Base-by-base conservation (phyloP, 2,329 filamentous ascomycete species). In the Fulvia fulva region DNA sequence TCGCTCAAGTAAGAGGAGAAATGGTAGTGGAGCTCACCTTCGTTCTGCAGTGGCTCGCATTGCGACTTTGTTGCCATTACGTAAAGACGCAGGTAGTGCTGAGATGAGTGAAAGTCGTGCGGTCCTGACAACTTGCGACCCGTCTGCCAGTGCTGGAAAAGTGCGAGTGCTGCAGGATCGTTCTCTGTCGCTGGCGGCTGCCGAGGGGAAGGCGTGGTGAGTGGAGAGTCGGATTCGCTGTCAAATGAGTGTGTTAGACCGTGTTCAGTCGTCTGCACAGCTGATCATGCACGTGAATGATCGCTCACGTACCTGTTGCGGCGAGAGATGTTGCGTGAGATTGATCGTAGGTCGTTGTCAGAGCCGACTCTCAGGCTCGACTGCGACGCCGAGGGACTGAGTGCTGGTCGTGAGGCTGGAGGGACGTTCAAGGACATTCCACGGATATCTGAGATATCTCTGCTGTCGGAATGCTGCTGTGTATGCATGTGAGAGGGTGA, bases 21-120 rank as follows among this genome's bases (percentile, higher is more conserved):
- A 21, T 44, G 43, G 30, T 8, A 21, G 5, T 8, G 16, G 12
- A 26, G 54, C 62, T 53, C 51, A 68, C 68, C 61, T 28, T 68
- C 53, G 54, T 74, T 73, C 62, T 68, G 55, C 30, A 74, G 63
- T 11, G 45, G 55, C 57, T 72, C 70, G 49, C 66, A 61, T 44
- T 64, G 56, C 53, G 67, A 72, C 50, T 63, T 64, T 44, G 56
- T 49, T 5, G 64, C 71, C 34, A 74, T 57, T 14, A 70, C 63
- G 57, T 74, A 74, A 25, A 73, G 63, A 28, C 67, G 62, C 45
- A 74, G 63, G 58, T 73, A 73, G 60, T 73, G 71, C 32, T 68
- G 66, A 51, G 69, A 57, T 25, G 63, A 65, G 58, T 73, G 70
- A 58, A 70, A 74, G 64, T 73, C 70, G n/a, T 59, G 57, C 1